These are phyloP conservation scores for Debaryomyces nepalensis DNA, from an alignment of 1,139 yeast species.

Conservation along the genomic window DNA sequence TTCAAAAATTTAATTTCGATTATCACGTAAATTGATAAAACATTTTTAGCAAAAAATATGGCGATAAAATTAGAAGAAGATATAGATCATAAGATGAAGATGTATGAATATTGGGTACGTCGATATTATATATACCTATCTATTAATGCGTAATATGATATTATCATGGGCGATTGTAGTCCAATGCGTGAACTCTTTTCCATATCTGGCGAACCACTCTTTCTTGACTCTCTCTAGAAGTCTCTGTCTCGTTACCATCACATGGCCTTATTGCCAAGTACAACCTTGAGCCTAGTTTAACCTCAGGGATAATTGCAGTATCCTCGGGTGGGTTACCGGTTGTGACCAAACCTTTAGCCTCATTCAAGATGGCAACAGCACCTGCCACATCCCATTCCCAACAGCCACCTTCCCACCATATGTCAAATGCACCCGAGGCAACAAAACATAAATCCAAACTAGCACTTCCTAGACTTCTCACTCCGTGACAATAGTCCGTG, in stretches of 20 bases:
- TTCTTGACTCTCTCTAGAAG: constrained; percentile 12
- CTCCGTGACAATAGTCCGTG: constrained; percentile 13
- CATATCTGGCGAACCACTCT: constrained; percentile 15
- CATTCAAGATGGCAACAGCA: constrained; percentile 15
- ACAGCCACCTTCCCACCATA: constrained; percentile 16
- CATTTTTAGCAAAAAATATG: too few species aligned
- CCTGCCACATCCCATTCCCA: constrained; percentile 17
- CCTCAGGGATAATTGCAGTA: constrained; percentile 9
- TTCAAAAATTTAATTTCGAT: neutral
- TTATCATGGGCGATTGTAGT: constrained; percentile 12
- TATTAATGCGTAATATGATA: neutral
- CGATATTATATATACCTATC: neutral
- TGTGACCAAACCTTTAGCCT: constrained; percentile 14
- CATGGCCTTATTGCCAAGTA: constrained; percentile 15
- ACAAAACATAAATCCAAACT: constrained; percentile 15
- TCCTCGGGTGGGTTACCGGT: constrained; percentile 14
- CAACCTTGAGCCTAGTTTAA: constrained; percentile 15
- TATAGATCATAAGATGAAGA: too few species aligned
- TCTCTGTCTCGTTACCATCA: constrained; percentile 12
- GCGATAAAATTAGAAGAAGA: too few species aligned
- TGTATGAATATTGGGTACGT: too few species aligned
- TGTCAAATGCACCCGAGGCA: constrained; percentile 16
- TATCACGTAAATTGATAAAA: constrained; percentile 1
- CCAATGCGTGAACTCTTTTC: constrained; percentile 12
- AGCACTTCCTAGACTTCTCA: constrained; percentile 15